Evolutionary conservation across 805 yeast species (phyloP).

Genomic region (Lipomyces yamadae): DNA sequence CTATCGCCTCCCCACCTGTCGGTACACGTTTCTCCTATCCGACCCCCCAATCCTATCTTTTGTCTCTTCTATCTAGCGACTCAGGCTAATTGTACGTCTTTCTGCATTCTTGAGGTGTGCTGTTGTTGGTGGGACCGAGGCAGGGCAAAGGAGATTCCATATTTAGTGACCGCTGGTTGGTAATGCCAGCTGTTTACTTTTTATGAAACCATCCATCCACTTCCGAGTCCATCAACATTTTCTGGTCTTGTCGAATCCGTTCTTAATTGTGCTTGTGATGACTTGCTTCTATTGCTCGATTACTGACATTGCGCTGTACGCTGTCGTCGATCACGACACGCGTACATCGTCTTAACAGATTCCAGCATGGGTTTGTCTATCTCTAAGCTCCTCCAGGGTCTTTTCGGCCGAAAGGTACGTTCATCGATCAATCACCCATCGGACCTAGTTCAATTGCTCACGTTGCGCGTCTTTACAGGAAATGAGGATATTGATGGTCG

Average conservation of each 20-base stretch:
- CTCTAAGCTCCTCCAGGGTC: conserved; percentile 92
- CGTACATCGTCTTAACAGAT: conserved; percentile 11
- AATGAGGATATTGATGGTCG: conserved; percentile 78
- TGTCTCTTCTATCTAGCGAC: conserved; percentile 3
- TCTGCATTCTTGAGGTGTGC: not conserved
- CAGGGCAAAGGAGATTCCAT: not conserved
- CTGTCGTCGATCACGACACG: conserved; percentile 10
- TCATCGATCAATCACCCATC: not conserved
- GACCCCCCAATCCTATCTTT: conserved; percentile 2
- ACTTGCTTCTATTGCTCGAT: conserved; percentile 5
- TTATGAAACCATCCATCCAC: not conserved
- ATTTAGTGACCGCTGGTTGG: not conserved
- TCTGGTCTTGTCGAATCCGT: not conserved
- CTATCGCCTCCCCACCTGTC: not conserved
- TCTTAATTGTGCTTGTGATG: not conserved
- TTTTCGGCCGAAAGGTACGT: conserved; percentile 87
- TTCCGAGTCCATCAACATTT: not conserved
- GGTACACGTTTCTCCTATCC: not conserved
- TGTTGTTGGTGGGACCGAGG: not conserved
- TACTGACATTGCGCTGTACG: conserved; percentile 3
- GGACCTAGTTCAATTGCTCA: not conserved
- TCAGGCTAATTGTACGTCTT: conserved; percentile 6
- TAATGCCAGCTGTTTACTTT: conserved; percentile 3
- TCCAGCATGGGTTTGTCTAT: conserved; percentile 87
- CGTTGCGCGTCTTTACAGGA: conserved; percentile 21